These are phyloP conservation scores for Vitis rotundifolia DNA, from an alignment of 164 flowering plant genomes.

Conservation along the genomic window DNA sequence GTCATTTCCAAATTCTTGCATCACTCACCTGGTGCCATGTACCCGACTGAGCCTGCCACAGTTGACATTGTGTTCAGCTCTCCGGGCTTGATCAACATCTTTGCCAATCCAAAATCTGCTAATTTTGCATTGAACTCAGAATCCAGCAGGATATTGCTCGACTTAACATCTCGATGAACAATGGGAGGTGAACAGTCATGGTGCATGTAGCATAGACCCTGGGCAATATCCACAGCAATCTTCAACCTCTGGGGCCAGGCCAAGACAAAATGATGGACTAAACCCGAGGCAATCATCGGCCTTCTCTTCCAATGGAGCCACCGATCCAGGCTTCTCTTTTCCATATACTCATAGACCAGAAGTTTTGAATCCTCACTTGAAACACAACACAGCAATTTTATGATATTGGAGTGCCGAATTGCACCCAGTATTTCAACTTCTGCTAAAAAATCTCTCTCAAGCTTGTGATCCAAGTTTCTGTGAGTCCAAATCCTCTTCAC, in stretches of 20 bases:
- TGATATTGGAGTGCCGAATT: constrained; percentile 64
- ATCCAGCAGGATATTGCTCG: constrained; percentile 73
- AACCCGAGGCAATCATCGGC: background rate
- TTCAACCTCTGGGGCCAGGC: constrained; percentile 68
- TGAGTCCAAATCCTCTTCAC: constrained; percentile 62
- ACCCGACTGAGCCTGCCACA: constrained; percentile 73
- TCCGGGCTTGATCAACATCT: constrained; percentile 36
- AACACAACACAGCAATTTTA: constrained; percentile 60
- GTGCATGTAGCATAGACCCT: constrained; percentile 76
- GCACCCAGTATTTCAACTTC: constrained; percentile 58
- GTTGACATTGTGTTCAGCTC: constrained; percentile 44
- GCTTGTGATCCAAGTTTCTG: constrained; percentile 35
- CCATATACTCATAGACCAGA: constrained; percentile 75
- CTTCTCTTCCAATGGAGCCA: constrained; percentile 50
- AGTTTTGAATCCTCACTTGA: constrained; percentile 52
- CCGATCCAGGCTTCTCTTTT: constrained; percentile 54
- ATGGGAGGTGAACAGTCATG: constrained; percentile 63
- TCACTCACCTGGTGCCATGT: constrained; percentile 69
- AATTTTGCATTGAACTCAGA: constrained; percentile 61
- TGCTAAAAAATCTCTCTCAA: constrained; percentile 58
- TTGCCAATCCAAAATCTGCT: constrained; percentile 82
- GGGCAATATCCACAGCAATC: constrained; percentile 71
- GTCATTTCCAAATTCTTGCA: background rate
- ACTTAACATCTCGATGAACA: constrained; percentile 74
- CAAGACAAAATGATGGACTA: constrained; percentile 18